Evolutionary conservation across 2,329 filamentous ascomycete genomes (phyloP), one percentile per base, ranked within the genome.

Genomic region (Eutypella sp.): DNA sequence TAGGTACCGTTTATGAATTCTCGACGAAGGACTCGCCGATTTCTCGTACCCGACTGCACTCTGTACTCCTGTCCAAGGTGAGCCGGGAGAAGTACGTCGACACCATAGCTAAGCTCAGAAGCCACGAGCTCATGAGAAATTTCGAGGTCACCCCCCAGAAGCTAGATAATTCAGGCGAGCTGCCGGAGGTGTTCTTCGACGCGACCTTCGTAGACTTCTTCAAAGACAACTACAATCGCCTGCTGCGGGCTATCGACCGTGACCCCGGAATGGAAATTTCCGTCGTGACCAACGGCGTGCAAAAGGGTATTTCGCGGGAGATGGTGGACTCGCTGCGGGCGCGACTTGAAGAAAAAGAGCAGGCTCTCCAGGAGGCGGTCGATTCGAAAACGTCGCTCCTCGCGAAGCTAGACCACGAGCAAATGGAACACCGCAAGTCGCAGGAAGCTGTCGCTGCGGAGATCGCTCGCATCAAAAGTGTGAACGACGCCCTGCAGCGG

Each of bases 1-100:
- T 97, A 1, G 93, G 92, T 9, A 84, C 95, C 18, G 78, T 93
- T 4, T 99, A 97, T 63, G 93, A 99, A 60, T 99, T 97, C 60
- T 97, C 92, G 9, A 96, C 92, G 0, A 96, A 95, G 62, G 93
- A 99, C 66, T 97, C 92, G 0, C 89, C 93, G 0, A 85, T 99
- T 42, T 81, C 92, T 5, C 79, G 93, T 49, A 76, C 82, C 20
- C 91, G 86, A 9, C 71, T 99, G 38, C 87, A 95, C 58, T 82
- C 86, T 20, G 78, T 96, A 23, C 73, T 99, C 29, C 75, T 81
- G 23, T 82, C 85, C 38, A 82, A 85, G 47, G 78, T 97, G 57
- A 89, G 90, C 33, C 83, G 91, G 54, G 90, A 96, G 57, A 84
- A 85, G 57, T 99, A 96, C 61, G 81, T 95, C 45, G 87, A 95